Evolutionary conservation across 2,329 filamentous ascomycete genomes (phyloP), one percentile per base, ranked within the genome.

Genomic region (Geoglossum cookeanum): DNA sequence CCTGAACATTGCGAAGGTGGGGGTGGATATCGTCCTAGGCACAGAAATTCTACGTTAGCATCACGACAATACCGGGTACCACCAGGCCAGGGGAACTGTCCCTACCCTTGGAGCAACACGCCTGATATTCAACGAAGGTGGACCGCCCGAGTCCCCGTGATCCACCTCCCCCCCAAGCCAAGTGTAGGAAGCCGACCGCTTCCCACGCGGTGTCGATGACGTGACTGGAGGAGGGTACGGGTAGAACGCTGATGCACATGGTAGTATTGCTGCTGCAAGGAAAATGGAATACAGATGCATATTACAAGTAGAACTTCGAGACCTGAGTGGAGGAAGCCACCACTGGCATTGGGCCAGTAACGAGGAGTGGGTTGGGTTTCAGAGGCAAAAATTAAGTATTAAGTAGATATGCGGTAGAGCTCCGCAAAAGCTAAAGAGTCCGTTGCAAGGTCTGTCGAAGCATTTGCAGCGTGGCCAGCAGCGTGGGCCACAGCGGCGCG

Each of bases 1-100:
- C 55, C 32, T 33, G 39, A 9, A 57, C 35, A 57, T 57, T 57
- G 27, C 55, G 55, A 44, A 57, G 4, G 27, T 48, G 45, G 17
- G 55, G 55, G 45, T 57, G 55, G 15, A 49, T 22, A 27, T 53
- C 55, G 15, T 48, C 44, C 55, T 57, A 52, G 9, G 35, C 1
- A 57, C 11, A 45, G 15, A 13, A 7, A 35, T 30, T 33, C 27
- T 32, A 15, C 30, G 17, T 32, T 37, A 35, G 22, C 22, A 35
- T 4, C 17, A 53, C 11, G 17, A 37, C 13, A 53, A 17, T 22
- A 5, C 15, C 30, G 37, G 37, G 33, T 35, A 35, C 30, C 30
- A 33, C 4, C 33, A 35, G 49, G 13, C 22, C 30, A 33, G 22
- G 30, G 15, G 4, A 35, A 22, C 22, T 2, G 22, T 11, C 9